These are phyloP conservation scores for Pyricularia sp. DNA, from an alignment of 2,329 filamentous ascomycete genomes.

Conservation along the genomic window DNA sequence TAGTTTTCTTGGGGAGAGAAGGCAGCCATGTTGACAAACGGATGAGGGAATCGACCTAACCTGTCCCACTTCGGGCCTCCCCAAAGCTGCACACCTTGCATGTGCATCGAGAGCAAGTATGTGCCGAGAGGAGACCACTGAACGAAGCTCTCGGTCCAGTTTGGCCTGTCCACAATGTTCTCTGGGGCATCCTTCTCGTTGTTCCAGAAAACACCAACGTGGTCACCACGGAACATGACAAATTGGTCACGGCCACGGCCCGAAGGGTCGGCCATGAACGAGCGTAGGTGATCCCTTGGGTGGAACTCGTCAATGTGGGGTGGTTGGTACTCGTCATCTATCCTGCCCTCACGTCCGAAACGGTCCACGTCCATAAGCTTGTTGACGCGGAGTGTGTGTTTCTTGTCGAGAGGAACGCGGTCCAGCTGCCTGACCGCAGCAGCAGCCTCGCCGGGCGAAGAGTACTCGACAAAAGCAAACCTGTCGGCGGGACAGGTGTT, in stretches of 20 bases:
- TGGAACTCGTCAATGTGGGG: slow-evolving; percentile 74
- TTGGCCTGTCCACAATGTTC: slow-evolving; percentile 75
- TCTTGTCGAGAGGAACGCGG: slow-evolving; percentile 83
- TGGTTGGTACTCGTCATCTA: slow-evolving; percentile 79
- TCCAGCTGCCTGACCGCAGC: slow-evolving; percentile 84
- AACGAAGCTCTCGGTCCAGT: slow-evolving; percentile 97
- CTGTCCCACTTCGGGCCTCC: slow-evolving; percentile 80
- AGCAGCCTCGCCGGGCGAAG: slow-evolving; percentile 76
- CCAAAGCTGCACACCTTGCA: slow-evolving; percentile 95
- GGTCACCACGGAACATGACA: slow-evolving; percentile 83
- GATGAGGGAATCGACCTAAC: slow-evolving; percentile 87
- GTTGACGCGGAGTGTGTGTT: slow-evolving; percentile 89
- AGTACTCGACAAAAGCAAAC: slow-evolving; percentile 95
- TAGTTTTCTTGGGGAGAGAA: slow-evolving; percentile 92
- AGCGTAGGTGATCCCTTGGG: slow-evolving; percentile 89
- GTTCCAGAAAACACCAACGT: slow-evolving; percentile 95
- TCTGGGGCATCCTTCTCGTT: slow-evolving; percentile 88
- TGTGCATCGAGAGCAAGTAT: slow-evolving; percentile 86
- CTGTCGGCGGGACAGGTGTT: slow-evolving; percentile 28
- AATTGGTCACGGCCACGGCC: slow-evolving; percentile 86
- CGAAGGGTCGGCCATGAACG: slow-evolving; percentile 73
- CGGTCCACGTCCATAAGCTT: slow-evolving; percentile 97
- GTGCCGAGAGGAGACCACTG: slow-evolving; percentile 96
- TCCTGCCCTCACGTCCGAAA: slow-evolving; percentile 82
- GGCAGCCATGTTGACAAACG: slow-evolving; percentile 88